Evolutionary conservation across 768 basidiomycete genomes (phyloP).

Genomic region (Amanita molliuscula): DNA sequence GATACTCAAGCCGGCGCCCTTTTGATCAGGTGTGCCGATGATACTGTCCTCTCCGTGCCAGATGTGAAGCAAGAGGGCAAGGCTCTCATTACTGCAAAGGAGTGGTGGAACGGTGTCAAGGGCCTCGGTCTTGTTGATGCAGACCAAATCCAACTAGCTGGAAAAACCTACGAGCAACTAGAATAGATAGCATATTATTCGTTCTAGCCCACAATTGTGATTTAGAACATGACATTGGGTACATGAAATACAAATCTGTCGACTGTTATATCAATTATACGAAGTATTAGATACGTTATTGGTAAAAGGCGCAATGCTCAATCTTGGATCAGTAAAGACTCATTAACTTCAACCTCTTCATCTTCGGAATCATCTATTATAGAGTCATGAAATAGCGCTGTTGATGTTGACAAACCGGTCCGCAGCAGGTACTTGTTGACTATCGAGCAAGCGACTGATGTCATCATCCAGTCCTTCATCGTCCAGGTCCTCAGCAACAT

Average conservation of each 20-base stretch:
- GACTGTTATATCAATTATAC: neutral
- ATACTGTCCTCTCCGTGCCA: constrained; percentile 41
- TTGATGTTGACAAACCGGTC: constrained; percentile 11
- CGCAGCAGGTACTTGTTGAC: constrained; percentile 7
- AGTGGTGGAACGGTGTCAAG: constrained; percentile 73
- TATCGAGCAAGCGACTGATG: constrained; percentile 27
- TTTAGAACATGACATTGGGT: neutral
- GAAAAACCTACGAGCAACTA: neutral
- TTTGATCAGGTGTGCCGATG: constrained; percentile 44
- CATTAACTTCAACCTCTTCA: constrained; percentile 45
- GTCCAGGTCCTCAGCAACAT: constrained; percentile 21
- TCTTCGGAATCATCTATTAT: constrained; percentile 45
- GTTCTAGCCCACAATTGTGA: neutral
- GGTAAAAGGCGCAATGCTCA: neutral
- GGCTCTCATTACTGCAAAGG: constrained; percentile 39
- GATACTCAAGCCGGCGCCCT: constrained; percentile 28
- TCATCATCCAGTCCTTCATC: constrained; percentile 31
- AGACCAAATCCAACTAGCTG: constrained; percentile 4
- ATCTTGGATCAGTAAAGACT: constrained; percentile 23
- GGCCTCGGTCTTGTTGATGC: constrained; percentile 14
- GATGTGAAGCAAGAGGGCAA: constrained; percentile 55
- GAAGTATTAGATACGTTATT: neutral
- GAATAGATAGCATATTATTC: neutral
- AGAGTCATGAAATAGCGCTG: constrained; percentile 27
- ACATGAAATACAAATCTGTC: neutral